These are phyloP conservation scores for Cordia subcordata DNA, from an alignment of 257 asterid genomes.

Conservation along the genomic window DNA sequence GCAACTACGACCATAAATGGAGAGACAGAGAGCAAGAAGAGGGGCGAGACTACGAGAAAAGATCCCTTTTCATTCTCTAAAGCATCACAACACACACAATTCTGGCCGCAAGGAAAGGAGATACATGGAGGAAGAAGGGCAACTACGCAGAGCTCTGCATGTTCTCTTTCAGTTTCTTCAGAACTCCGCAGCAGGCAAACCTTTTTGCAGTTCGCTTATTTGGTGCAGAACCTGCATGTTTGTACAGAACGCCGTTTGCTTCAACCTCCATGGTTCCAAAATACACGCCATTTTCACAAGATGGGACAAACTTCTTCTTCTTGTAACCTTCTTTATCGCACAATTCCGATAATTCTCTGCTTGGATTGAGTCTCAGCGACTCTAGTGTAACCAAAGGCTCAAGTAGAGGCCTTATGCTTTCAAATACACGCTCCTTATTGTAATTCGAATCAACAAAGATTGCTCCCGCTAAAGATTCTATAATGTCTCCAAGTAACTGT, in stretches of 20 bases:
- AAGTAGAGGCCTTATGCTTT: slow-evolving; percentile 61
- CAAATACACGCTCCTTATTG: slow-evolving; percentile 42
- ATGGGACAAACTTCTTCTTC: slow-evolving; percentile 19
- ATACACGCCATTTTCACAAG: slow-evolving; percentile 23
- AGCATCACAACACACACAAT: too few relatives aligned
- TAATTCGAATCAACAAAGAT: slow-evolving; percentile 67
- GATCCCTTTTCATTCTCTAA: too few relatives aligned
- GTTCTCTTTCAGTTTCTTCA: slow-evolving; percentile 34
- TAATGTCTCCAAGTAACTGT: slow-evolving; percentile 83
- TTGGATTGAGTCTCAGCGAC: slow-evolving; percentile 57
- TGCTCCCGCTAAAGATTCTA: slow-evolving; percentile 83
- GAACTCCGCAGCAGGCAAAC: slow-evolving; percentile 46
- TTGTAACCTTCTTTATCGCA: slow-evolving; percentile 43
- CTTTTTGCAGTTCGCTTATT: slow-evolving; percentile 40
- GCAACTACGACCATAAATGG: too few relatives aligned
- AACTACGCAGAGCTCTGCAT: neutral
- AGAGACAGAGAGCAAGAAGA: too few relatives aligned
- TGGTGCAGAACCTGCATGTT: slow-evolving; percentile 19
- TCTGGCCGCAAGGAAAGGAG: too few relatives aligned
- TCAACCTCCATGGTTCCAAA: slow-evolving; percentile 45
- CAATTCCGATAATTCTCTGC: slow-evolving; percentile 54
- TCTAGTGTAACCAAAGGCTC: slow-evolving; percentile 77
- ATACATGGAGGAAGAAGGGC: too few relatives aligned
- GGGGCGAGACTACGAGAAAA: too few relatives aligned
- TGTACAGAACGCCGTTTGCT: slow-evolving; percentile 43